phyloP scores from a whole-genome alignment of 768 basidiomycete species.

The Clitopilus hobsonii region DNA sequence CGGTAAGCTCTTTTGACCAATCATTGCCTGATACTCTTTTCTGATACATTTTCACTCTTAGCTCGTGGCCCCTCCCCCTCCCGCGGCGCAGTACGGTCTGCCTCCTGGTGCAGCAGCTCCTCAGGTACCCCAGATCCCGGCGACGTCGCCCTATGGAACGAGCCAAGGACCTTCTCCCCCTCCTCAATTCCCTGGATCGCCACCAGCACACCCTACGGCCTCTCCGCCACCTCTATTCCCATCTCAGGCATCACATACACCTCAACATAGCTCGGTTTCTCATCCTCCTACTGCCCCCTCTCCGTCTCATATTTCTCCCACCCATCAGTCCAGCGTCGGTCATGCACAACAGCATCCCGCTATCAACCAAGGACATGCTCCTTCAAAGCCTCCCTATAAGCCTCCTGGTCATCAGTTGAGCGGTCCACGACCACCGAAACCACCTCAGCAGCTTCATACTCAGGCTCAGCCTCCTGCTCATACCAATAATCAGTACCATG shows the following conservation, averaged over 20 bases:
- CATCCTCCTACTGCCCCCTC: no score
- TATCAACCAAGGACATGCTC: background rate
- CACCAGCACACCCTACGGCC: background rate
- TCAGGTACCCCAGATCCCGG: background rate
- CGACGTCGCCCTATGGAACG: background rate
- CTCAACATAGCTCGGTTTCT: no score
- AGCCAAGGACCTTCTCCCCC: background rate
- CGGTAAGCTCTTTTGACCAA: background rate
- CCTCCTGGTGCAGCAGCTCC: background rate
- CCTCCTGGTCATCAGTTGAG: background rate
- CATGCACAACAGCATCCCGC: background rate
- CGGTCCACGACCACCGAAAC: background rate
- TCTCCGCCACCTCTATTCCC: background rate
- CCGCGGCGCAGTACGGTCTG: background rate
- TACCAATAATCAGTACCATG: no score
- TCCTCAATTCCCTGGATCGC: background rate
- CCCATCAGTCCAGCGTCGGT: background rate
- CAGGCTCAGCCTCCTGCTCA: background rate
- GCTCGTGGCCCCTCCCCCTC: background rate
- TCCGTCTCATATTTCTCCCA: no score
- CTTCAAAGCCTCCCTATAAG: background rate
- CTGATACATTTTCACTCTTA: background rate
- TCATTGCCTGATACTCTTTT: background rate
- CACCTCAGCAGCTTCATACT: background rate
- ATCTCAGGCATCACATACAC: background rate